These are phyloP conservation scores for Claviceps purpurea DNA, from an alignment of 2,329 filamentous ascomycete genomes.

Conservation along the genomic window DNA sequence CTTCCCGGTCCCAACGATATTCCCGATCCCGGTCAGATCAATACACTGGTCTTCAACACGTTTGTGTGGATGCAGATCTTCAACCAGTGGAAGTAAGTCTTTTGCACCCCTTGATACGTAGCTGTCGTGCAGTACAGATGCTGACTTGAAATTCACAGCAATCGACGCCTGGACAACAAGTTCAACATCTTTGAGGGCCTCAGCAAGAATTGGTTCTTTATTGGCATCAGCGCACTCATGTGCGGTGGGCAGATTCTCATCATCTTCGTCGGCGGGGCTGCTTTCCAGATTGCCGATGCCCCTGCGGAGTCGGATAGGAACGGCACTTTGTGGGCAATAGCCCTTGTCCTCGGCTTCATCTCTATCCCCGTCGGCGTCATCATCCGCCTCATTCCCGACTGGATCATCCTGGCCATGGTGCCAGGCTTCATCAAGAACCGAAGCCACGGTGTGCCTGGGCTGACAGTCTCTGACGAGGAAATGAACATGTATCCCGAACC, in stretches of 20 bases:
- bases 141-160: constrained; percentile 31
- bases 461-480: constrained; percentile 54
- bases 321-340: constrained; percentile 66
- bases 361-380: constrained; percentile 74
- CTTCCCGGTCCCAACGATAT: constrained; percentile 36
- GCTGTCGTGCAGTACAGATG: not conserved
- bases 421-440: constrained; percentile 39
- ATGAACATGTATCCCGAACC: constrained; percentile 58
- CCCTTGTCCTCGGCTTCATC: constrained; percentile 68
- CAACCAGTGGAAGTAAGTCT: constrained; percentile 81
- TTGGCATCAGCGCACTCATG: constrained; percentile 75
- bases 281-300: constrained; percentile 55
- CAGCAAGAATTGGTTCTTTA: constrained; percentile 75
- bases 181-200: constrained; percentile 95
- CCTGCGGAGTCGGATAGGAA: constrained; percentile 37
- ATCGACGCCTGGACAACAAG: constrained; percentile 82
- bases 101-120: too few relatives aligned
- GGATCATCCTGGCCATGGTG: constrained; percentile 40
- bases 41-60: constrained; percentile 88
- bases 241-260: constrained; percentile 82
- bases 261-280: constrained; percentile 68
- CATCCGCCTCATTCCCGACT: constrained; percentile 73
- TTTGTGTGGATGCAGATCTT: constrained; percentile 99
- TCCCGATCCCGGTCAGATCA: constrained; percentile 34
- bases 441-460: constrained; percentile 31